Conservation (phyloP, 176 grass and related monocot genomes). For the Zoysia pacifica region DNA sequence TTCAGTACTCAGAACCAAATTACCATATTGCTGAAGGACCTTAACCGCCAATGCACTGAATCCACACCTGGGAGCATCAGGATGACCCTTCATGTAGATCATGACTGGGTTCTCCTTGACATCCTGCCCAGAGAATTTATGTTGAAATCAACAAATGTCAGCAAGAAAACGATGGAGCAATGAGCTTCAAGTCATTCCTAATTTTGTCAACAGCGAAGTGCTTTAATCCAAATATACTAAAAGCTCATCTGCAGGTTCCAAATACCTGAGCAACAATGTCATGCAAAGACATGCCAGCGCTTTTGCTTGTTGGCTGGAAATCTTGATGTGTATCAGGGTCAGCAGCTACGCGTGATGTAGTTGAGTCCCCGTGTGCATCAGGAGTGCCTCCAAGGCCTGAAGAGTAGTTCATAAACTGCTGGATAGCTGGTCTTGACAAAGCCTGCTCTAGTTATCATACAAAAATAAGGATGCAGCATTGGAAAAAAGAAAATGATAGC, state of each 20-base stretch:
- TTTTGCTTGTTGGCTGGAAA: slow-evolving; percentile 74
- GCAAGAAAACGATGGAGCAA: neutral
- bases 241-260: slow-evolving; percentile 27
- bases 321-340: slow-evolving; percentile 79
- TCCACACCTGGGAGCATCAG: slow-evolving; percentile 80
- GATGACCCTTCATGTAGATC: slow-evolving; percentile 92
- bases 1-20: neutral
- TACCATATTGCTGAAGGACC: slow-evolving; percentile 87
- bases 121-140: slow-evolving; percentile 53
- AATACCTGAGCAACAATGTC: slow-evolving; percentile 57
- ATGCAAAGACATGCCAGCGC: slow-evolving; percentile 43
- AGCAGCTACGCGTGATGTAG: slow-evolving; percentile 45
- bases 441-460: slow-evolving; percentile 40
- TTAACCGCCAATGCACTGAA: slow-evolving; percentile 95
- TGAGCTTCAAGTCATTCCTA: slow-evolving; percentile 4
- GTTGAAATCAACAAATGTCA: slow-evolving; percentile 12
- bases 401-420: slow-evolving; percentile 53
- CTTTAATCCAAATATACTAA: neutral
- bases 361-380: slow-evolving; percentile 26
- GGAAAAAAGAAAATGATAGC: neutral
- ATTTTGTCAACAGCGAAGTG: neutral
- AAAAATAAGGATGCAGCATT: neutral
- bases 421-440: slow-evolving; percentile 37
- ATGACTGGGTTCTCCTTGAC: slow-evolving; percentile 74
- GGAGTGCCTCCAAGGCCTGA: slow-evolving; percentile 42